Conservation (phyloP, 129 eudicot genomes). For the Oenanthe sinensis region DNA sequence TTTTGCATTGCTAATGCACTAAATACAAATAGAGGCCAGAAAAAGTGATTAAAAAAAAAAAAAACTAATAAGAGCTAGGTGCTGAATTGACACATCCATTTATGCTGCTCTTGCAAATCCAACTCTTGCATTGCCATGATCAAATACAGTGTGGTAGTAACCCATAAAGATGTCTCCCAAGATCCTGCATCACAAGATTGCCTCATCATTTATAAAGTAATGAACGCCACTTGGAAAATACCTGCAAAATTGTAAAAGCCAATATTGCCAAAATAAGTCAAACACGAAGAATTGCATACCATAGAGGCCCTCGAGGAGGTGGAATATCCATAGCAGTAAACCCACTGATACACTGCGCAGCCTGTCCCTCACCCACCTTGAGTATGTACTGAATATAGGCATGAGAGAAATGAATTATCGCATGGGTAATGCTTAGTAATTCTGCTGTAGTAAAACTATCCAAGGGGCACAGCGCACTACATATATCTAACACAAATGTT, state of each 20-base stretch:
- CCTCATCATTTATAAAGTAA: background rate
- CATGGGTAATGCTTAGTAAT: background rate
- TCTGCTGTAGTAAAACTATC: background rate
- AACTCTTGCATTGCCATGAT: slow-evolving; percentile 51
- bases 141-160: slow-evolving; percentile 73
- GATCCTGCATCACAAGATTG: slow-evolving; percentile 40
- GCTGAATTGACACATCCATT: background rate
- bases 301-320: slow-evolving; percentile 88
- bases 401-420: background rate
- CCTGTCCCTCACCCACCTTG: slow-evolving; percentile 73
- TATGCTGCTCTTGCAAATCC: slow-evolving; percentile 77
- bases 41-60: background rate
- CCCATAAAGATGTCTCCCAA: slow-evolving; percentile 93
- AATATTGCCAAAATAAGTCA: background rate
- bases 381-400: slow-evolving; percentile 50
- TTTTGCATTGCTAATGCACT: background rate
- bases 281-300: slow-evolving; percentile 29
- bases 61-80: background rate
- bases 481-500: background rate
- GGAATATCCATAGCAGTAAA: slow-evolving; percentile 73
- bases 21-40: background rate
- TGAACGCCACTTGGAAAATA: background rate
- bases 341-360: slow-evolving; percentile 87
- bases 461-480: background rate
- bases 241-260: background rate